Evolutionary conservation across 2,329 filamentous ascomycete species (phyloP).

Genomic region (Claviceps pazoutovae): DNA sequence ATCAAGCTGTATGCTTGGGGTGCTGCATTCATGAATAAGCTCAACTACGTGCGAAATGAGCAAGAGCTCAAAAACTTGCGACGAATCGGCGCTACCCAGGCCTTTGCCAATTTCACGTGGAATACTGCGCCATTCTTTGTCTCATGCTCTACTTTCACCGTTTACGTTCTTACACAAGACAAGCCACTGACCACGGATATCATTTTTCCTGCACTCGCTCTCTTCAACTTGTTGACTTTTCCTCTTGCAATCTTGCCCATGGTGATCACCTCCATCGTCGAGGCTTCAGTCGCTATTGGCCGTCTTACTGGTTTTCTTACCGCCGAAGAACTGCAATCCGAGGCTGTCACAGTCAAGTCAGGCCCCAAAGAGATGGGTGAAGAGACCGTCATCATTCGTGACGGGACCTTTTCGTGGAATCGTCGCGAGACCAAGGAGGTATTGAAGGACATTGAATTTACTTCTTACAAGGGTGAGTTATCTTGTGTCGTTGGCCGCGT

Average conservation of each 20-base stretch:
- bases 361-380: constrained; percentile 66
- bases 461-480: constrained; percentile 81
- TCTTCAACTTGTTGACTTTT: constrained; percentile 95
- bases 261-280: constrained; percentile 94
- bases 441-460: constrained; percentile 75
- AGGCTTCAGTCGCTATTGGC: constrained; percentile 82
- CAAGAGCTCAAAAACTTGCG: constrained; percentile 87
- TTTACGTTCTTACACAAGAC: constrained; percentile 78
- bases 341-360: constrained; percentile 61
- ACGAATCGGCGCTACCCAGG: constrained; percentile 89
- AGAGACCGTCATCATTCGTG: constrained; percentile 68
- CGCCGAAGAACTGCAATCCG: constrained; percentile 77
- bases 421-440: constrained; percentile 58
- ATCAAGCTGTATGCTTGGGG: constrained; percentile 99
- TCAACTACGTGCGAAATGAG: constrained; percentile 93
- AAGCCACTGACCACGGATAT: constrained; percentile 81
- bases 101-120: constrained; percentile 96
- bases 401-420: constrained; percentile 92
- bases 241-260: constrained; percentile 88
- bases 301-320: constrained; percentile 74
- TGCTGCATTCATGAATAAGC: constrained; percentile 90
- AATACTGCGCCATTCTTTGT: constrained; percentile 94
- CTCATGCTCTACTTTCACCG: constrained; percentile 88
- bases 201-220: constrained; percentile 80
- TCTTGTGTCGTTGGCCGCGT: constrained; percentile 88